Evolutionary conservation across 106 monocot genomes (phyloP).

Genomic region (Gastrodia elata): DNA sequence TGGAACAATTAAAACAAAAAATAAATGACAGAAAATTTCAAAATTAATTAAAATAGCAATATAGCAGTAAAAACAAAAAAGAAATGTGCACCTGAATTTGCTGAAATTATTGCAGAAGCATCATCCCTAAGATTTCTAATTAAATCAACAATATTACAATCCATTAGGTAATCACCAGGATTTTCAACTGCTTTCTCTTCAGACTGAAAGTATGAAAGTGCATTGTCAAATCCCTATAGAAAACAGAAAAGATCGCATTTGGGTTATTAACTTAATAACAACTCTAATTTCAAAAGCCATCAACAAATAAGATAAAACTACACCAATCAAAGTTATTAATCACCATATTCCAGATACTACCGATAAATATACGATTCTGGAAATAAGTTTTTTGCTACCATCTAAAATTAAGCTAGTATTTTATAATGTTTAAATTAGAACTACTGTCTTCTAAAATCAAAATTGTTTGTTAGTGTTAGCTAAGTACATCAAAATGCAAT

Average conservation of each 20-base stretch:
- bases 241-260: not conserved
- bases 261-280: not conserved
- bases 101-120: slow-evolving; percentile 28
- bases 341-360: too few species aligned
- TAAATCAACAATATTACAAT: slow-evolving; percentile 13
- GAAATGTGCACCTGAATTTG: slow-evolving; percentile 41
- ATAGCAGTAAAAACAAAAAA: not conserved
- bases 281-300: not conserved
- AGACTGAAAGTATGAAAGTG: slow-evolving; percentile 35
- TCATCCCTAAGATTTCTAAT: slow-evolving; percentile 27
- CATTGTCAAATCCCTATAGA: slow-evolving; percentile 54
- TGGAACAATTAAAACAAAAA: not conserved
- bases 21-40: too few species aligned
- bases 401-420: not conserved
- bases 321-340: not conserved
- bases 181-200: slow-evolving; percentile 6
- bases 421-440: not conserved
- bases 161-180: not conserved
- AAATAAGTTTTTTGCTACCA: not conserved
- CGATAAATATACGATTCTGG: not conserved
- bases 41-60: too few species aligned
- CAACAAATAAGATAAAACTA: not conserved
- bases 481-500: not conserved
- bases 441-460: not conserved
- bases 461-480: not conserved